These are phyloP conservation scores for Yarrowia sp. DNA, from an alignment of 805 yeast genomes.

Conservation along the genomic window DNA sequence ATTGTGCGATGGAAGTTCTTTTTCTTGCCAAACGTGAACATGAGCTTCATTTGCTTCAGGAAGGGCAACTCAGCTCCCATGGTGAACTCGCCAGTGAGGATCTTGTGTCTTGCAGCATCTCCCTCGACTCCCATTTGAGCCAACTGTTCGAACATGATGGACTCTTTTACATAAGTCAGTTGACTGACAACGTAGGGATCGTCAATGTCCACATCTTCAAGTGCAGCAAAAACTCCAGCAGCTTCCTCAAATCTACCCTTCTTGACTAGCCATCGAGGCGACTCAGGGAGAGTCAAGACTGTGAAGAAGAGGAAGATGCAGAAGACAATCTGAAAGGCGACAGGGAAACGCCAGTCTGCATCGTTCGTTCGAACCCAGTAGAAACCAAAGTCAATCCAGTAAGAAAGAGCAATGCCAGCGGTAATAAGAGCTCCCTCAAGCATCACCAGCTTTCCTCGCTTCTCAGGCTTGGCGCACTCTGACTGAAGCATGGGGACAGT, in stretches of 20 bases:
- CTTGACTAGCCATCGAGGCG: conserved; percentile 78
- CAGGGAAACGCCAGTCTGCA: conserved; percentile 74
- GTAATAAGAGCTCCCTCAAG: conserved; percentile 70
- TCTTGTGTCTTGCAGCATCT: not conserved
- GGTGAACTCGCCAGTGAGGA: not conserved
- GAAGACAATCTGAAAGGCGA: conserved; percentile 62
- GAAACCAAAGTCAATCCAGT: conserved; percentile 44
- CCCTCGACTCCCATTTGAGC: not conserved
- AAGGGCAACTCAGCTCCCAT: not conserved
- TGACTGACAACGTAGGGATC: not conserved
- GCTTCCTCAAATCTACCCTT: conserved; percentile 48
- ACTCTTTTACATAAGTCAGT: not conserved
- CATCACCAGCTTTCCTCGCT: conserved; percentile 66
- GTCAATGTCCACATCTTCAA: not conserved
- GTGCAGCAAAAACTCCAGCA: conserved; percentile 37
- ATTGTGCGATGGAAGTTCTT: conserved; percentile 7
- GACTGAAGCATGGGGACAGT: conserved; percentile 83
- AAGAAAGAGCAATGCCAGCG: conserved; percentile 70
- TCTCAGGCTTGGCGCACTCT: conserved; percentile 65
- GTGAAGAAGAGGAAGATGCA: conserved; percentile 58
- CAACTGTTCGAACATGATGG: not conserved
- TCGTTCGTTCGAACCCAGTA: conserved; percentile 57
- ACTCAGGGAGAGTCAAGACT: conserved; percentile 71
- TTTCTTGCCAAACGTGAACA: conserved; percentile 6
- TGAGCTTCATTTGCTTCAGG: not conserved